Percentiles rank a stretch among this genome's conserved stretches.
Conservation (phyloP, 2,329 filamentous ascomycete species). For the Fusarium sp. region DNA sequence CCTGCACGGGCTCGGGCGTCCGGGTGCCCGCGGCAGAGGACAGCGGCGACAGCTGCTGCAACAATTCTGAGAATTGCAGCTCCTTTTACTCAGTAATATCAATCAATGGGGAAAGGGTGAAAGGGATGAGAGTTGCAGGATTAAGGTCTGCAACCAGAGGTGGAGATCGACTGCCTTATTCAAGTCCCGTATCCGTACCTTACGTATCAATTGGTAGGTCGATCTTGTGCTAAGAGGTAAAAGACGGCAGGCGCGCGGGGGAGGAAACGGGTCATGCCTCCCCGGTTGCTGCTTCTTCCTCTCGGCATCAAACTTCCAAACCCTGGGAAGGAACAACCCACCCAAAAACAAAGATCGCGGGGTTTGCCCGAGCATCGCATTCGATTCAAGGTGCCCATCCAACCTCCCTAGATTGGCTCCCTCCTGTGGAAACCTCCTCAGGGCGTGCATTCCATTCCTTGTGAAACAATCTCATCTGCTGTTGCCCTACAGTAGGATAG, state of each 20-base stretch:
- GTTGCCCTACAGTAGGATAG: neutral
- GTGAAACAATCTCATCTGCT: neutral
- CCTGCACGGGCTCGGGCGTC: conserved; percentile 49
- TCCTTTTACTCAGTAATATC: conserved; percentile 9
- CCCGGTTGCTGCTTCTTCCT: conserved; percentile 3
- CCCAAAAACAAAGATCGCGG: conserved; percentile 12
- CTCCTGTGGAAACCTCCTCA: neutral
- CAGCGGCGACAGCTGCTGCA: conserved; percentile 38
- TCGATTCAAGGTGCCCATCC: neutral
- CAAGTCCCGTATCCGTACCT: conserved; percentile 6
- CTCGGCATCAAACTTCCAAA: conserved; percentile 26
- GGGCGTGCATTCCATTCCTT: neutral
- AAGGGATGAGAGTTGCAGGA: conserved; percentile 29
- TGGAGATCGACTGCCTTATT: conserved; percentile 33
- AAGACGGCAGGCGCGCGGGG: conserved; percentile 21
- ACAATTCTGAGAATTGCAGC: conserved; percentile 7
- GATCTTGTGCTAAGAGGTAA: conserved; percentile 16
- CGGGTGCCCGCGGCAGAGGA: conserved; percentile 46
- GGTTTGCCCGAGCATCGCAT: conserved; percentile 22
- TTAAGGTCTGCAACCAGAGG: conserved; percentile 31
- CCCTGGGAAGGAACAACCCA: conserved; percentile 20
- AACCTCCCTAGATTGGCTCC: neutral
- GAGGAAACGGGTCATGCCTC: conserved; percentile 37
- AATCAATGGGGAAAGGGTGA: conserved; percentile 13
- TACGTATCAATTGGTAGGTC: conserved; percentile 28